These are phyloP conservation scores for Ophiognomonia clavigignenti-juglandacearum DNA, from an alignment of 2,329 filamentous ascomycete species.

Conservation along the genomic window DNA sequence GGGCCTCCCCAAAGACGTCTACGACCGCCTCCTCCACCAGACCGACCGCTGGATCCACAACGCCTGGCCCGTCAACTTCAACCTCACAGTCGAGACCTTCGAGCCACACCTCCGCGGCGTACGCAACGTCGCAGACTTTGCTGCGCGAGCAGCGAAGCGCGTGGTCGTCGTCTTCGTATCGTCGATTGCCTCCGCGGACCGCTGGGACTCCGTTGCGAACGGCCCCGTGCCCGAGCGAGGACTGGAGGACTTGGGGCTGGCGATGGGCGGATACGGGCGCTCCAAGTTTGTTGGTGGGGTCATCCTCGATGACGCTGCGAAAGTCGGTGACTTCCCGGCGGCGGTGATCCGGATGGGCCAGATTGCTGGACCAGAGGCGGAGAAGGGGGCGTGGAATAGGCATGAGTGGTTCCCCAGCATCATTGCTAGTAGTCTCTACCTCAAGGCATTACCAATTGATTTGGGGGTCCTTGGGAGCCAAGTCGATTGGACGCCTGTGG, in stretches of 20 bases:
- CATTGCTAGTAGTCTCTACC: slow-evolving; percentile 19
- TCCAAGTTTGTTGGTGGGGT: slow-evolving; percentile 5
- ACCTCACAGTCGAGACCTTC: slow-evolving; percentile 43
- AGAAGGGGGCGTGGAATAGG: not conserved
- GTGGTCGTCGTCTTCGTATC: not conserved
- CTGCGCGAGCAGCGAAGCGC: slow-evolving; percentile 14
- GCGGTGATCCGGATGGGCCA: slow-evolving; percentile 21
- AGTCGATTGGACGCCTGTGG: slow-evolving; percentile 24
- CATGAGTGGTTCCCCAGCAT: slow-evolving; percentile 7
- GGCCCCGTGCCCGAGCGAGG: not conserved
- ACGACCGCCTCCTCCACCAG: not conserved
- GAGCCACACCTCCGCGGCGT: slow-evolving; percentile 45
- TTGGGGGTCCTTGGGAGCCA: slow-evolving; percentile 3
- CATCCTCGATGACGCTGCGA: slow-evolving; percentile 17
- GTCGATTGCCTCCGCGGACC: slow-evolving; percentile 6
- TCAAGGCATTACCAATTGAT: slow-evolving; percentile 17
- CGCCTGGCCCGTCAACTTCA: slow-evolving; percentile 40
- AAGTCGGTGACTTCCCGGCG: slow-evolving; percentile 14
- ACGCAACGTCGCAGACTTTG: slow-evolving; percentile 41
- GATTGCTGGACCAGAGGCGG: slow-evolving; percentile 15
- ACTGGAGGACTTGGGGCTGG: not conserved
- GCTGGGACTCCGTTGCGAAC: not conserved
- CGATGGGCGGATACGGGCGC: not conserved
- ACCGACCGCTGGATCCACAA: not conserved
- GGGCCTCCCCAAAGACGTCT: not conserved